Evolutionary conservation across 108 stramenopile species (phyloP).

Genomic region (Cyclotella baltica): DNA sequence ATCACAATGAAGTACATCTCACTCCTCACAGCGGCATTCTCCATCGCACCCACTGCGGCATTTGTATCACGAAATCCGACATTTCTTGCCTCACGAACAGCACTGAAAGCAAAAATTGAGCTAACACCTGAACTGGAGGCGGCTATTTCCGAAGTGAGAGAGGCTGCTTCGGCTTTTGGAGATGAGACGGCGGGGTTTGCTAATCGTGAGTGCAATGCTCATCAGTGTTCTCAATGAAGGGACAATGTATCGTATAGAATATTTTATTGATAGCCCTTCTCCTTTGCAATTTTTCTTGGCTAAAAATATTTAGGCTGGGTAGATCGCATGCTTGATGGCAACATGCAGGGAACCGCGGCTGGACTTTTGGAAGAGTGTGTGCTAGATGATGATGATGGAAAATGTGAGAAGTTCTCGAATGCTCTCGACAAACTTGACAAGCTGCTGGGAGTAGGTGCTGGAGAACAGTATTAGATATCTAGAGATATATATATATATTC

Average conservation of each 20-base stretch:
- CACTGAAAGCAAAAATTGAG: conserved; percentile 29
- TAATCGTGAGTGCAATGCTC: conserved; percentile 38
- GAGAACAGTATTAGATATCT: conserved; percentile 48
- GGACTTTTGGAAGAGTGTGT: conserved; percentile 60
- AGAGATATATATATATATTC: neutral
- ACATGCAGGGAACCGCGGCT: conserved; percentile 44
- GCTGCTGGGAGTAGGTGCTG: conserved; percentile 51
- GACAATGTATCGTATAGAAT: neutral
- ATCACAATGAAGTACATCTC: conserved; percentile 46
- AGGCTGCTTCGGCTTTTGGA: conserved; percentile 52
- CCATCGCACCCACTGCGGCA: conserved; percentile 23
- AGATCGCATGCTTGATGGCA: conserved; percentile 46
- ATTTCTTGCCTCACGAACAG: conserved; percentile 9
- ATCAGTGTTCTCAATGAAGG: neutral
- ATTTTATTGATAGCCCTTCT: neutral
- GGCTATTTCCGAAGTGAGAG: conserved; percentile 54
- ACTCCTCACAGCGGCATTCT: conserved; percentile 18
- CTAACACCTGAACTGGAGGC: conserved; percentile 55
- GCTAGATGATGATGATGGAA: conserved; percentile 50
- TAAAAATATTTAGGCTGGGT: conserved; percentile 47
- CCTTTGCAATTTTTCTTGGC: neutral
- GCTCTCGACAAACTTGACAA: conserved; percentile 50
- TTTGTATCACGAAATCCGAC: conserved; percentile 27
- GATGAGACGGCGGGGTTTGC: conserved; percentile 61
- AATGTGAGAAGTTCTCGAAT: conserved; percentile 47